Evolutionary conservation across 768 basidiomycete species (phyloP).

Genomic region (Leccinellum rugosiceps): DNA sequence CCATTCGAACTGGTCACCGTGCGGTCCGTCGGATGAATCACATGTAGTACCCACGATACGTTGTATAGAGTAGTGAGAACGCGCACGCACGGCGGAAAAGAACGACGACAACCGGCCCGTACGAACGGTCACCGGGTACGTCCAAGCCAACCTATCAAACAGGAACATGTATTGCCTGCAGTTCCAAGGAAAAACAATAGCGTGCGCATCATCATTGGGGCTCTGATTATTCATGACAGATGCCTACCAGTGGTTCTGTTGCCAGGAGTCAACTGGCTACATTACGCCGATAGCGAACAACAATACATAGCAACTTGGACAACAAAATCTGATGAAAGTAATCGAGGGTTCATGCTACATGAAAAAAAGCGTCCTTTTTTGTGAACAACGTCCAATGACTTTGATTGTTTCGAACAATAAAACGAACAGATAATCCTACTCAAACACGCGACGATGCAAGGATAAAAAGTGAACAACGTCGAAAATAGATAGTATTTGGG

Average conservation of each 20-base stretch:
- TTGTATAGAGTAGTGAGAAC: no score
- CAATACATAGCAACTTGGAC: not conserved
- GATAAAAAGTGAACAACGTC: not conserved
- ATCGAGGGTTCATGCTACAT: not conserved
- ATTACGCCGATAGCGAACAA: not conserved
- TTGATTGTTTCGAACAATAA: not conserved
- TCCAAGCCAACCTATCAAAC: no score
- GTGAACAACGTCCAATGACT: not conserved
- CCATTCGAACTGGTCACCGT: no score
- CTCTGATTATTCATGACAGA: not conserved
- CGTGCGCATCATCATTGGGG: no score
- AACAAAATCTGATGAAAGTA: not conserved
- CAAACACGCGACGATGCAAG: not conserved
- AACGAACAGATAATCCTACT: not conserved
- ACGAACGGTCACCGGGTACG: no score
- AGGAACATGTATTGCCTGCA: no score
- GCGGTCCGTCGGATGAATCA: no score
- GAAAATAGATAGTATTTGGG: constrained; percentile 34
- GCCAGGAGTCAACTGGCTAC: not conserved
- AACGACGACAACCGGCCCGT: not conserved
- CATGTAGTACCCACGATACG: no score
- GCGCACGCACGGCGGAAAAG: no score
- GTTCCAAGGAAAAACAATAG: not conserved
- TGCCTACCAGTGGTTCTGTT: not conserved
- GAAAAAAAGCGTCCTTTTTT: not conserved